phyloP scores from a whole-genome alignment of 345 rosid species.

The Geranium brycei region DNA sequence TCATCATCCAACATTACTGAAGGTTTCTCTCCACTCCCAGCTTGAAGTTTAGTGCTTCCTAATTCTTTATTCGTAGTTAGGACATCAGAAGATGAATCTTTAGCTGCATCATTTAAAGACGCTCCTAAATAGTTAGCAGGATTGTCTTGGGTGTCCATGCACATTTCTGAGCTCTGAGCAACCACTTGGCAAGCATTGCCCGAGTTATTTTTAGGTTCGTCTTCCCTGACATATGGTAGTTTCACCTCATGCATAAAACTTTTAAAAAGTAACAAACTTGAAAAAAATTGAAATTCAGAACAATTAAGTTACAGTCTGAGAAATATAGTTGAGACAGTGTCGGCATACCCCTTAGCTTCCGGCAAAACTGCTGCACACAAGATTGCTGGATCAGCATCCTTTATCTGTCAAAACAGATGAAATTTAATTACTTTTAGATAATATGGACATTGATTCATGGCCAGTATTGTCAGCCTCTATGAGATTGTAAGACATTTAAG shows the following conservation, averaged over 20 bases:
- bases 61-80: slow-evolving; percentile 2
- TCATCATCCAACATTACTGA: slow-evolving; percentile 10
- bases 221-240: not conserved
- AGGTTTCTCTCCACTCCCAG: slow-evolving; percentile 9
- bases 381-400: slow-evolving; percentile 4
- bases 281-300: not conserved
- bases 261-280: too few relatives aligned
- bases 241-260: not conserved
- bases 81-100: slow-evolving; percentile 6
- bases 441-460: too few relatives aligned
- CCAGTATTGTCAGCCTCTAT: not conserved
- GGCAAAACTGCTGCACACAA: not conserved
- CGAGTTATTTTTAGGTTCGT: slow-evolving; percentile 6
- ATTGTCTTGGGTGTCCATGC: slow-evolving; percentile 6
- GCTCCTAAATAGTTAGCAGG: slow-evolving; percentile 4
- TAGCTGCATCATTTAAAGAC: slow-evolving; percentile 6
- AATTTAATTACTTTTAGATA: not conserved
- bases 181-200: slow-evolving; percentile 1
- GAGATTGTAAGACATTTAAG: too few relatives aligned
- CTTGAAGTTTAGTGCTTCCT: slow-evolving; percentile 6
- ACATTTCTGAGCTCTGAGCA: slow-evolving; percentile 8
- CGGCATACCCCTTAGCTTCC: slow-evolving; percentile 13
- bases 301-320: not conserved
- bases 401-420: slow-evolving; percentile 13
- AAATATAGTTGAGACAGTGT: not conserved